Base-by-base conservation (phyloP, 1,284 basidiomycete species). In the Rhodotorula sp. region DNA sequence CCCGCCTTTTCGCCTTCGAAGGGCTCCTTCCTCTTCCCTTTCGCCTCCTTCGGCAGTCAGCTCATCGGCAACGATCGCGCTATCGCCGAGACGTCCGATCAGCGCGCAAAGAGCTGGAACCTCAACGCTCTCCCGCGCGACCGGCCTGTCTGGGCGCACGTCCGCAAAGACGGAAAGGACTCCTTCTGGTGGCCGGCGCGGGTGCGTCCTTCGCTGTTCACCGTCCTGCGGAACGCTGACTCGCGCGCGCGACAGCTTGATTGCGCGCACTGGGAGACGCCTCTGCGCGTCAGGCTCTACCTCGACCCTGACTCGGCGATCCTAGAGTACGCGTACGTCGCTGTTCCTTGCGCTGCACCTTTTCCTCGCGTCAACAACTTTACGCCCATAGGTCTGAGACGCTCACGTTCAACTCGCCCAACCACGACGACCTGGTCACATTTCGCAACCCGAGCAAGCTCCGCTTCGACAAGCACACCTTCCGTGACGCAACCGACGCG, bases 161-260 rank as follows among this genome's bases (percentile, higher is more conserved):
- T 66, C 1, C 48, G 59, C 37, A 34, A 37, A 29, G 51, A 41
- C 6, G 66, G 15, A 4, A 25, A 39, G n/a, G 48, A 50, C 12
- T 67, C 56, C 15, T 74, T 71, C 29, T 74, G 72, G 72, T 74
- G 72, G 72, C 63, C 67, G 8, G 72, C 53, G 15, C 53, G 61
- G 46, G 72, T 74, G 39, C 37, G 70, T 48, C 6, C 6, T n/a
- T n/a, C n/a, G n/a, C n/a, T n/a, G 19, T 25, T 46, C 37, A 9
- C 7, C 32, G 3, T 21, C 2, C 3, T 17, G 1, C 2, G 2
- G 27, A 7, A 27, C 21, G 34, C 39, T 54, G 21, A 27, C 25
- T 46, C 29, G 13, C 27, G 9, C n/a, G 3, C 6, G 1, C 9
- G n/a, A 4, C 64, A 72, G 71, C 58, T 72, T 51, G 54, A 58